phyloP scores from a whole-genome alignment of 805 yeast genomes.

The Komagataella ulmi region DNA sequence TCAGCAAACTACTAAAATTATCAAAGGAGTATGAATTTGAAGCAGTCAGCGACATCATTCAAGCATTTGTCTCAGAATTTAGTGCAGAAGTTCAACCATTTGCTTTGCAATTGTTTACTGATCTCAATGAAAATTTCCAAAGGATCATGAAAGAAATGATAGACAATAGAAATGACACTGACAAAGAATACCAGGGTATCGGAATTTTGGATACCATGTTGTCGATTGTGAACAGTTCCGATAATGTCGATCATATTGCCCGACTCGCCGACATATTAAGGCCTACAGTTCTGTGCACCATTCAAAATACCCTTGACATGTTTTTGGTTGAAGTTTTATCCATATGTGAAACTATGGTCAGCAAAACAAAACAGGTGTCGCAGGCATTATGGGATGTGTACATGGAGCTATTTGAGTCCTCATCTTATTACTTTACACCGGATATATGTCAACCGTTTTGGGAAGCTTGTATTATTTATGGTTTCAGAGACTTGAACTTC shows the following conservation, averaged over 20 bases:
- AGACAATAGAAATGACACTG: slow-evolving; percentile 27
- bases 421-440: neutral
- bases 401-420: neutral
- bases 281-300: slow-evolving; percentile 58
- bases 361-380: slow-evolving; percentile 33
- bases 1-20: slow-evolving; percentile 61
- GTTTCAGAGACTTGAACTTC: slow-evolving; percentile 17
- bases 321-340: slow-evolving; percentile 70
- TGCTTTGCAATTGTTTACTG: slow-evolving; percentile 53
- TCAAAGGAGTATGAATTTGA: slow-evolving; percentile 75
- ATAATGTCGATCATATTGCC: neutral
- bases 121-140: slow-evolving; percentile 63
- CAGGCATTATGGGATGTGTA: slow-evolving; percentile 33
- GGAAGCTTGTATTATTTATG: slow-evolving; percentile 31
- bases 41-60: slow-evolving; percentile 78
- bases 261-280: neutral
- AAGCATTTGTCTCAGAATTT: slow-evolving; percentile 81
- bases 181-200: slow-evolving; percentile 70
- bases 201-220: slow-evolving; percentile 75
- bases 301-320: slow-evolving; percentile 54
- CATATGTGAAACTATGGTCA: slow-evolving; percentile 51
- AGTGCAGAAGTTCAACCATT: slow-evolving; percentile 83
- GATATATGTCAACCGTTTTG: slow-evolving; percentile 31
- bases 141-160: slow-evolving; percentile 54
- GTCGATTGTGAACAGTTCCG: slow-evolving; percentile 43